Conservation (phyloP, 2,329 filamentous ascomycete genomes). For the Xylariaceae sp. region DNA sequence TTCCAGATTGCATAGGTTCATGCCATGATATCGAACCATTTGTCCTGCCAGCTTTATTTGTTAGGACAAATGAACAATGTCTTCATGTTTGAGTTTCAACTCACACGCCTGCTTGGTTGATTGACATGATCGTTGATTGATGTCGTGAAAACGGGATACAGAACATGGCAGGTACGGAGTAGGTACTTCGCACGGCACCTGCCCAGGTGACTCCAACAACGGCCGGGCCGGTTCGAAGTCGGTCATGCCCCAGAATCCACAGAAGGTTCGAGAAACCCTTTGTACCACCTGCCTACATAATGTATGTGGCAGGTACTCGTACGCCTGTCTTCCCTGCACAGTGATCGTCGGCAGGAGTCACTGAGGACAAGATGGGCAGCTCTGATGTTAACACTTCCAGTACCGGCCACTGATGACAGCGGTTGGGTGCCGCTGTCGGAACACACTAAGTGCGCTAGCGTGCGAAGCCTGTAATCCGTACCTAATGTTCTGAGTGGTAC, state of each 20-base stretch:
- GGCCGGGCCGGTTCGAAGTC: background rate
- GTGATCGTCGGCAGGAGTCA: conserved; percentile 1
- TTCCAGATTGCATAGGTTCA: background rate
- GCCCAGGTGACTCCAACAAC: background rate
- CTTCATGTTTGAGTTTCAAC: background rate
- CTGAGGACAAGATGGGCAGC: background rate
- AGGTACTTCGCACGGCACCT: too few relatives aligned
- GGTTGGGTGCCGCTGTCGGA: conserved; percentile 28
- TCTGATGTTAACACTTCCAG: background rate
- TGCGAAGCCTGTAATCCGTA: background rate
- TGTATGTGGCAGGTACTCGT: background rate
- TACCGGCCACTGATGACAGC: conserved; percentile 7
- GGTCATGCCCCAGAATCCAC: conserved; percentile 28
- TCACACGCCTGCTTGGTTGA: too few relatives aligned
- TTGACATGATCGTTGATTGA: too few relatives aligned
- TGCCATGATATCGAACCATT: background rate
- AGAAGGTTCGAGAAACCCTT: conserved; percentile 42
- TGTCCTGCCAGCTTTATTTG: background rate
- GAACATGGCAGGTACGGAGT: too few relatives aligned
- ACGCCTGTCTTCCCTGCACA: background rate
- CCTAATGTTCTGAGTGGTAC: background rate
- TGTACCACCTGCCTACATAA: background rate
- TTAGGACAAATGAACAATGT: background rate
- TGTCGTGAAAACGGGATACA: too few relatives aligned
- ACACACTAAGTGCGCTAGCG: conserved; percentile 1